Evolutionary conservation across 176 grass and related monocot genomes (phyloP).

Genomic region (Carex kokanica): DNA sequence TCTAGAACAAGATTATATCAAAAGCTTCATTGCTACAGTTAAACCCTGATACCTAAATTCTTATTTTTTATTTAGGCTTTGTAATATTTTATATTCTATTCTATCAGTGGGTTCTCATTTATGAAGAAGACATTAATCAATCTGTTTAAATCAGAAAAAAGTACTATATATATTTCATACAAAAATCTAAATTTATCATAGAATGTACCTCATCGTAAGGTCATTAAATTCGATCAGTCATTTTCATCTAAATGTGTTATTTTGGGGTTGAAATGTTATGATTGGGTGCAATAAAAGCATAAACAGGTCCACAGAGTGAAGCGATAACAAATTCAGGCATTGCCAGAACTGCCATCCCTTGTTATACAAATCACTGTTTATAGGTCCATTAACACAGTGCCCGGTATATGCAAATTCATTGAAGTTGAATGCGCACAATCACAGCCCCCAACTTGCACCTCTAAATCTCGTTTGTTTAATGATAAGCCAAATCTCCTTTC

Average conservation of each 20-base stretch:
- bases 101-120: background rate
- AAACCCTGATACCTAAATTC: background rate
- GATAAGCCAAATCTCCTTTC: background rate
- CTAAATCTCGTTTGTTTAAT: background rate
- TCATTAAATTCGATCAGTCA: background rate
- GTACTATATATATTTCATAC: background rate
- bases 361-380: slow-evolving; percentile 13
- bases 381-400: background rate
- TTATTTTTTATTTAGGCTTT: background rate
- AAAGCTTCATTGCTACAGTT: too few relatives aligned
- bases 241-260: background rate
- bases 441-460: background rate
- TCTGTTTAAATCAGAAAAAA: background rate
- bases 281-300: slow-evolving; percentile 3
- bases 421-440: background rate
- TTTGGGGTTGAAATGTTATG: slow-evolving; percentile 1
- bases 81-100: background rate
- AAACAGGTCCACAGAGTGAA: background rate
- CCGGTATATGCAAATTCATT: slow-evolving; percentile 5
- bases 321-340: background rate
- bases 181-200: background rate
- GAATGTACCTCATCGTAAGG: background rate
- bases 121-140: background rate
- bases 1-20: too few relatives aligned
- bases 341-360: slow-evolving; percentile 6